These are phyloP conservation scores for Penstemon barbatus DNA, from an alignment of 257 asterid genomes.

Conservation along the genomic window DNA sequence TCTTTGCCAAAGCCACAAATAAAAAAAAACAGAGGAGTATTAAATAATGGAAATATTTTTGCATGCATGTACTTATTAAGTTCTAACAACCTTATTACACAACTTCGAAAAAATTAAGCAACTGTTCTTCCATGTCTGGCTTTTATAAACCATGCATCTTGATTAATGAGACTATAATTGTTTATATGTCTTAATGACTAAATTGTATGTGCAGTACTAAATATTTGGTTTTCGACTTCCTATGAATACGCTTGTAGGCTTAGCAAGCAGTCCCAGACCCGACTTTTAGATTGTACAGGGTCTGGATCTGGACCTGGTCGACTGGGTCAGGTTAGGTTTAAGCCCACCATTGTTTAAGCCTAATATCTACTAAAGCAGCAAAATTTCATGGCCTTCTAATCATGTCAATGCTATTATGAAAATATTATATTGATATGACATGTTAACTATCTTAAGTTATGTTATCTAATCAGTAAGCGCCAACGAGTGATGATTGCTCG, in stretches of 20 bases:
- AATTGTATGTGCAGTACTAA: not conserved
- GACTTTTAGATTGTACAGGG: too few species aligned
- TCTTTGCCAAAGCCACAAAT: too few species aligned
- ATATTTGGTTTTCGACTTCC: not conserved
- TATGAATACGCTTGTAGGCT: too few species aligned
- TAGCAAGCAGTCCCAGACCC: too few species aligned
- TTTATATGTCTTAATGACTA: not conserved
- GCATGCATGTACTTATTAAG: not conserved
- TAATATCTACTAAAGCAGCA: not conserved
- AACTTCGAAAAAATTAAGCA: not conserved
- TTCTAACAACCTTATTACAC: not conserved
- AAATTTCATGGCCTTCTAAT: not conserved
- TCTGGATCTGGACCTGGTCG: too few species aligned
- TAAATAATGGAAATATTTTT: not conserved
- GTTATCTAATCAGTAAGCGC: not conserved
- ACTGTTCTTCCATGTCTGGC: not conserved
- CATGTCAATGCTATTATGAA: not conserved
- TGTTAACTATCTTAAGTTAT: not conserved
- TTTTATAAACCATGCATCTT: not conserved
- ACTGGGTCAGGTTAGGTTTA: too few species aligned
- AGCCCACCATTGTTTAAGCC: too few species aligned
- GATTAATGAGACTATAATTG: not conserved
- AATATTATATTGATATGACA: not conserved
- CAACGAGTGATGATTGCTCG: not conserved
- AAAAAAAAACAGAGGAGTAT: not conserved